Evolutionary conservation across 352 stramenopile genomes (phyloP).

Genomic region (Pythium rishiriense): DNA sequence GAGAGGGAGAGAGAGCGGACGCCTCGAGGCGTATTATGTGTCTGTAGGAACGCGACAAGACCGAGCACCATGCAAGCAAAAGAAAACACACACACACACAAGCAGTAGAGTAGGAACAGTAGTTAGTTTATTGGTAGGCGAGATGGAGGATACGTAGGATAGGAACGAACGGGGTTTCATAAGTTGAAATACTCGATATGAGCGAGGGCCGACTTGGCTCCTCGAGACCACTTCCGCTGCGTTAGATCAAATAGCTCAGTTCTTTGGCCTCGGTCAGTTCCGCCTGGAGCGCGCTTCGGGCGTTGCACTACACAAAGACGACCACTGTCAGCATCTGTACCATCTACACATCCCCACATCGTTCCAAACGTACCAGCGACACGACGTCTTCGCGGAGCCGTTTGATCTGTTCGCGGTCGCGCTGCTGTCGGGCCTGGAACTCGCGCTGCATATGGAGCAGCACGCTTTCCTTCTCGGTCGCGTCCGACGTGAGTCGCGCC

Average conservation of each 20-base stretch:
- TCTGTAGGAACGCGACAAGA: too few species aligned
- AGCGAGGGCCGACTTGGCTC: background rate
- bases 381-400: slow-evolving; percentile 58
- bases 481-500: slow-evolving; percentile 38
- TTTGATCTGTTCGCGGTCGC: slow-evolving; percentile 53
- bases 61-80: too few species aligned
- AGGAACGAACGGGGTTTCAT: slow-evolving; percentile 13
- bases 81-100: too few species aligned
- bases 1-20: too few species aligned
- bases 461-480: slow-evolving; percentile 58
- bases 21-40: too few species aligned
- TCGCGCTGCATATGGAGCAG: slow-evolving; percentile 52
- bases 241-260: slow-evolving; percentile 50
- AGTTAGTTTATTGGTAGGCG: slow-evolving; percentile 9
- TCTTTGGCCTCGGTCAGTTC: slow-evolving; percentile 62
- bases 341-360: background rate
- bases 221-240: background rate
- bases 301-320: slow-evolving; percentile 46
- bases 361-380: slow-evolving; percentile 38
- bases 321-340: background rate
- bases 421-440: slow-evolving; percentile 40
- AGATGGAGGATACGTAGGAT: background rate
- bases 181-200: slow-evolving; percentile 4
- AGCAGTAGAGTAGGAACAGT: slow-evolving; percentile 5
- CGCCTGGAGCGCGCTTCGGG: slow-evolving; percentile 48